Base-by-base conservation (phyloP, 495 filamentous ascomycete genomes). In the Penicillium angulare region DNA sequence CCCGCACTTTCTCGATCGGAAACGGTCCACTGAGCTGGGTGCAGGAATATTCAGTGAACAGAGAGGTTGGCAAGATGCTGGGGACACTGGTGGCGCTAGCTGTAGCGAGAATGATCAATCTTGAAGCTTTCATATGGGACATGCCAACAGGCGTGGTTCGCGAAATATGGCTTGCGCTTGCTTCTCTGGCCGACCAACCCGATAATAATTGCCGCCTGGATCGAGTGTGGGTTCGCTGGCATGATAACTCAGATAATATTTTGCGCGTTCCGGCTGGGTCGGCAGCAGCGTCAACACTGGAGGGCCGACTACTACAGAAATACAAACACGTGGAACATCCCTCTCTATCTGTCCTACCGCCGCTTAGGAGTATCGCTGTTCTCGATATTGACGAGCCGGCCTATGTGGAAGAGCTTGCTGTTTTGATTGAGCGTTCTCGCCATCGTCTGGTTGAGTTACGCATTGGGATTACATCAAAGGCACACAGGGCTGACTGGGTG, bases 51-150 rank as follows among this genome's bases (percentile, higher is more conserved):
- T 77, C 87, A 32, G 86, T 96, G 57, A 86, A 81, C 8, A 95
- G 92, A 65, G 92, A 95, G 61, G 82, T 87, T 47, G 92, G 92
- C 0, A 96, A 95, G 68, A 91, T 96, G 89, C 79, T 97, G 7
- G 90, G 91, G 15, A 95, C 89, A 10, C 69, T 96, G 34, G 90
- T 95, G n/a, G 89, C 92, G 12, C 69, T 92, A 55, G 88, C 90
- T 3, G 77, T 96, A 20, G 82, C 85, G 23, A 83, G 89, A 47
- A 96, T 96, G 92, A 75, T 85, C 18, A 90, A 91, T 54, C 79
- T 97, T 16, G 91, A 97, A 66, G 85, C 84, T 0, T 97, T 97
- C 58, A 75, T 90, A 9, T 97, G 92, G 92, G 92, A 97, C 63
- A 96, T 96, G 92, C 90, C 91, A 0, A 96, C 90, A 0, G 92